These are phyloP conservation scores for Exophiala xenobiotica DNA, from an alignment of 2,329 filamentous ascomycete species.

Conservation along the genomic window DNA sequence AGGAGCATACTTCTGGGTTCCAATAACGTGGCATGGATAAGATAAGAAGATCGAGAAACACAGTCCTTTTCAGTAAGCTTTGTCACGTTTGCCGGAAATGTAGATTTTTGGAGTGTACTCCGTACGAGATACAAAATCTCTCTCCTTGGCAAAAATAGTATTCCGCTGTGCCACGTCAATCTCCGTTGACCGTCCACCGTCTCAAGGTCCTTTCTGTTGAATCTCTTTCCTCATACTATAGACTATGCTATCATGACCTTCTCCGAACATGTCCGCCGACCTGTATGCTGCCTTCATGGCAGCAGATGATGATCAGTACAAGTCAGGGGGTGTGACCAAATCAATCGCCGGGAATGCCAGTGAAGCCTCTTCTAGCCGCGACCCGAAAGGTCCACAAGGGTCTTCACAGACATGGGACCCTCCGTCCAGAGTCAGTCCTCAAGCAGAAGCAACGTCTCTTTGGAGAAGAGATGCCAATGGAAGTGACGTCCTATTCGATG, in stretches of 20 bases:
- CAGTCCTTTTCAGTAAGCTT: too few relatives aligned
- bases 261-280: conserved; percentile 51
- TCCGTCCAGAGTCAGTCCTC: background rate
- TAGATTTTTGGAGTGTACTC: background rate
- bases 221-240: background rate
- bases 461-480: conserved; percentile 23
- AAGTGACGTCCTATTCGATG: conserved; percentile 65
- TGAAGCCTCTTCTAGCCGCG: background rate
- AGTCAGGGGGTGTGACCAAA: background rate
- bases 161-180: background rate
- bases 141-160: background rate
- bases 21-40: too few relatives aligned
- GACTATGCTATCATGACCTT: background rate
- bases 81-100: too few relatives aligned
- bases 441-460: conserved; percentile 6
- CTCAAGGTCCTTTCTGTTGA: background rate
- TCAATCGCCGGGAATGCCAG: background rate
- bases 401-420: background rate
- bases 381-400: background rate
- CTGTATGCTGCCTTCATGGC: conserved; percentile 53
- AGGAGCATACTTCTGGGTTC: too few relatives aligned
- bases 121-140: background rate
- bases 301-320: background rate
- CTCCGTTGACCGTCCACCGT: background rate
- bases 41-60: too few relatives aligned